Evolutionary conservation across 768 basidiomycete genomes (phyloP).

Genomic region (Russula lepida): DNA sequence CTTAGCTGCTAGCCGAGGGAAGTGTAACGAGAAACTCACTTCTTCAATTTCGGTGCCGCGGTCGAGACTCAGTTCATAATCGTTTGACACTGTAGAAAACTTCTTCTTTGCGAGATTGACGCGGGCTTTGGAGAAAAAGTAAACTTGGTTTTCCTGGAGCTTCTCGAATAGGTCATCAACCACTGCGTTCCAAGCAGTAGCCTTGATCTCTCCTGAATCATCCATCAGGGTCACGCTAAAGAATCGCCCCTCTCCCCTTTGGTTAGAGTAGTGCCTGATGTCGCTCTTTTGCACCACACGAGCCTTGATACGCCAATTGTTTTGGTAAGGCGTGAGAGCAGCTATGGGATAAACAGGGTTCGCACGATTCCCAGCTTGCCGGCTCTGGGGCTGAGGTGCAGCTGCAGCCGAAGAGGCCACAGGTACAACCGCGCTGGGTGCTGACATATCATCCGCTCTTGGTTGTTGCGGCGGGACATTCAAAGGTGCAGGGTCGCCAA

Average conservation of each 20-base stretch:
- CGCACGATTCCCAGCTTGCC: slow-evolving; percentile 20
- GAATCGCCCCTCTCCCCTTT: slow-evolving; percentile 86
- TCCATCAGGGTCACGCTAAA: slow-evolving; percentile 94
- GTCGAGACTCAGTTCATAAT: slow-evolving; percentile 89
- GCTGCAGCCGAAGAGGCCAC: slow-evolving; percentile 3
- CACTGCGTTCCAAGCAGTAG: slow-evolving; percentile 80
- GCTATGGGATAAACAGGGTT: slow-evolving; percentile 74
- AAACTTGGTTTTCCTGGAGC: slow-evolving; percentile 87
- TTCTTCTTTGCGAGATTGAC: slow-evolving; percentile 97
- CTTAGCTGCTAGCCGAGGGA: background rate
- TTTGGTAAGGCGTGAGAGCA: slow-evolving; percentile 91
- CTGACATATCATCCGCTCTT: slow-evolving; percentile 23
- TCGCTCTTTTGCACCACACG: slow-evolving; percentile 87
- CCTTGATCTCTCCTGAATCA: slow-evolving; percentile 86
- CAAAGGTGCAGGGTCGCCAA: slow-evolving; percentile 50
- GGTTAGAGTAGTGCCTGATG: slow-evolving; percentile 82
- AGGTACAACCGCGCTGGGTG: slow-evolving; percentile 24
- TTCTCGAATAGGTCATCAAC: slow-evolving; percentile 80
- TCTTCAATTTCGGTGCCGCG: slow-evolving; percentile 78
- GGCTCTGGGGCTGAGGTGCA: slow-evolving; percentile 4
- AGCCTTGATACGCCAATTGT: slow-evolving; percentile 98
- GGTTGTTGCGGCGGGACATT: slow-evolving; percentile 23
- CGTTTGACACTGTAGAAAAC: slow-evolving; percentile 82
- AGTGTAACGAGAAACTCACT: slow-evolving; percentile 33
- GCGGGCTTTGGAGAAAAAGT: slow-evolving; percentile 81